Base-by-base conservation (phyloP, 345 rosid genomes). In the Brassica rapa region DNA sequence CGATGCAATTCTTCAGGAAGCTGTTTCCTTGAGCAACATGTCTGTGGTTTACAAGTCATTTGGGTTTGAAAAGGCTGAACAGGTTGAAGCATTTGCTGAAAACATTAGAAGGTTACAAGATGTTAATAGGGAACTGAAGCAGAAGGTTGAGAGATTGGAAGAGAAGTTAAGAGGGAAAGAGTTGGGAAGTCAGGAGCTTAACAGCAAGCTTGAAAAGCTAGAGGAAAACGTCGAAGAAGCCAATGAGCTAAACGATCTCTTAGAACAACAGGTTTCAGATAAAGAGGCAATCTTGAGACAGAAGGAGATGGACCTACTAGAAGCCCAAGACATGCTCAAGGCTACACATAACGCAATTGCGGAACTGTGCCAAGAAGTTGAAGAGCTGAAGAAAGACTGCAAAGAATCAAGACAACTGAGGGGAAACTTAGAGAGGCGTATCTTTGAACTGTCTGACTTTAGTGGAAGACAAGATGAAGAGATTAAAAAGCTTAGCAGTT, bases 261-360 rank as follows among this genome's bases (percentile, higher is more conserved):
- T 92, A 68, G 86, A 85, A 72, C 83, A 68, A 77, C 88, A 89
- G 85, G 70, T 85, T 69, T 56, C 77, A 12, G 77, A 79, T 66
- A 89, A 85, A 57, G 84, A 85, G 12, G 93, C 84, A 66, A 85
- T 86, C 74, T 79, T 91, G 77, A 83, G 82, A 62, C 82, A 85
- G 82, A 92, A 89, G 82, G 84, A 78, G 49, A 46, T 56, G 7
- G 94, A 89, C 74, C 88, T 94, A 72, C 81, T 81, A 33, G 91
- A 91, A 79, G 91, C 82, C 24, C 88, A 89, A 75, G 84, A 87
- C 75, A 88, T 87, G 84, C 89, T 94, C 30, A 86, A 83, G 84
- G 89, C 85, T 77, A 74, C 92, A 1, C 88, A 81, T 46, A 81
- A 32, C 80, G 75, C 84, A 69, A 91, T 82, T 76, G 76, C 77